These are phyloP conservation scores for Huntiella abstrusa DNA, from an alignment of 2,329 filamentous ascomycete species.

Conservation along the genomic window DNA sequence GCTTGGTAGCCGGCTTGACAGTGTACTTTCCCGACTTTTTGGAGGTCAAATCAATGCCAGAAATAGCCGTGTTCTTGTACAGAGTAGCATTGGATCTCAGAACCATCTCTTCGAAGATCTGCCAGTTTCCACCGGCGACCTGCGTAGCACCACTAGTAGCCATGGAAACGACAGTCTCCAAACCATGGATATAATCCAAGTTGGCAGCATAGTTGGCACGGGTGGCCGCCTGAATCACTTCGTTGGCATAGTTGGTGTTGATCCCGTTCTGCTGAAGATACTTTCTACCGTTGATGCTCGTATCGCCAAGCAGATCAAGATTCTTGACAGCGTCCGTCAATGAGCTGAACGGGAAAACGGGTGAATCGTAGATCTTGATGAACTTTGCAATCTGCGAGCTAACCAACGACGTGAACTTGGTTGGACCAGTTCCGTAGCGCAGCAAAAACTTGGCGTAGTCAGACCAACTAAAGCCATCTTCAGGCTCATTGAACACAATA, in stretches of 20 bases:
- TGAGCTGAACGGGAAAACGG: constrained; percentile 68
- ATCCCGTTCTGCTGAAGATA: constrained; percentile 48
- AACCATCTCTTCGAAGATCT: constrained; percentile 75
- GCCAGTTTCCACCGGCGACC: constrained; percentile 78
- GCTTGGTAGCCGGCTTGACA: background rate
- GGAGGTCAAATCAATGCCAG: constrained; percentile 25
- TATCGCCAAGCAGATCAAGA: constrained; percentile 46
- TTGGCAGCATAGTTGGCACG: constrained; percentile 93
- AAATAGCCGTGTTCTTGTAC: constrained; percentile 48
- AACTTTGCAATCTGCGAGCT: constrained; percentile 54
- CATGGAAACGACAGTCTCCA: constrained; percentile 86
- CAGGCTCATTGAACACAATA: constrained; percentile 24
- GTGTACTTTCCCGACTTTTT: background rate
- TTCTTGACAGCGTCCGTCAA: constrained; percentile 49
- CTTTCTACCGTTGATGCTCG: constrained; percentile 53
- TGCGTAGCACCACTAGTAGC: constrained; percentile 67
- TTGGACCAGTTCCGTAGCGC: constrained; percentile 67
- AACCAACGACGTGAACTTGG: constrained; percentile 54
- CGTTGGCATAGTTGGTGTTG: constrained; percentile 40
- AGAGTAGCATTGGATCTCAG: constrained; percentile 41
- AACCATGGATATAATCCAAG: constrained; percentile 63
- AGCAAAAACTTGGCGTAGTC: constrained; percentile 61
- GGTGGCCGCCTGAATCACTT: constrained; percentile 79
- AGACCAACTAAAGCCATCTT: constrained; percentile 48
- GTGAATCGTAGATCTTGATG: constrained; percentile 58